These are phyloP conservation scores for Debaryomycetaceae sp. DNA, from an alignment of 1,139 yeast species.

Conservation along the genomic window DNA sequence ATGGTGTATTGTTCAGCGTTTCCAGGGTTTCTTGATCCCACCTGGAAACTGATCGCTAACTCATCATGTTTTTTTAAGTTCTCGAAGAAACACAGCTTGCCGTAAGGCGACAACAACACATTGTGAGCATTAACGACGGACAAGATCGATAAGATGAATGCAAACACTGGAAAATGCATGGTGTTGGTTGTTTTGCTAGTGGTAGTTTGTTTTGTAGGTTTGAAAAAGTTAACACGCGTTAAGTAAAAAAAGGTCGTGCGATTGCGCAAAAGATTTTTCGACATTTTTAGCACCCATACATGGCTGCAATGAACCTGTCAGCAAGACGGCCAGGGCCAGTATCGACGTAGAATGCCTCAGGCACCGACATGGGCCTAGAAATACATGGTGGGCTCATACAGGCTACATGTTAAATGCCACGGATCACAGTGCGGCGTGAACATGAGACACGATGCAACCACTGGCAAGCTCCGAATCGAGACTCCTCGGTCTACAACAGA, in stretches of 20 bases:
- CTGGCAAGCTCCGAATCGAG: too few relatives aligned
- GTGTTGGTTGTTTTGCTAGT: neutral
- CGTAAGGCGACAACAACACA: constrained; percentile 78
- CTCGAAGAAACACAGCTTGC: constrained; percentile 88
- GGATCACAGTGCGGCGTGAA: too few relatives aligned
- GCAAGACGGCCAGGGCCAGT: too few relatives aligned
- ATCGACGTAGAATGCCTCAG: too few relatives aligned
- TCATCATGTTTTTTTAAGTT: constrained; percentile 79
- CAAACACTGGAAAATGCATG: constrained; percentile 4
- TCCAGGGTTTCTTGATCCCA: constrained; percentile 83
- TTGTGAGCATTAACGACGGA: constrained; percentile 59
- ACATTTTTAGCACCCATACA: constrained; percentile 1
- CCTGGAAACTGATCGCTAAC: constrained; percentile 86
- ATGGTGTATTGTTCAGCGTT: constrained; percentile 74
- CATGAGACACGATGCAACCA: too few relatives aligned
- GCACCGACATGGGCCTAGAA: too few relatives aligned
- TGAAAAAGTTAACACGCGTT: neutral
- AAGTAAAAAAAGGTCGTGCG: neutral
- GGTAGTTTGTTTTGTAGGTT: neutral
- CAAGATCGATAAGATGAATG: constrained; percentile 7
- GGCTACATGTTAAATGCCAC: too few relatives aligned
- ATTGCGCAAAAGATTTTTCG: neutral
- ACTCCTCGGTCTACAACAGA: too few relatives aligned
- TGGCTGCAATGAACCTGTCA: neutral
- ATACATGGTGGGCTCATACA: too few relatives aligned